Conservation (phyloP, 768 basidiomycete genomes). For the Boletus vermiculosoides region DNA sequence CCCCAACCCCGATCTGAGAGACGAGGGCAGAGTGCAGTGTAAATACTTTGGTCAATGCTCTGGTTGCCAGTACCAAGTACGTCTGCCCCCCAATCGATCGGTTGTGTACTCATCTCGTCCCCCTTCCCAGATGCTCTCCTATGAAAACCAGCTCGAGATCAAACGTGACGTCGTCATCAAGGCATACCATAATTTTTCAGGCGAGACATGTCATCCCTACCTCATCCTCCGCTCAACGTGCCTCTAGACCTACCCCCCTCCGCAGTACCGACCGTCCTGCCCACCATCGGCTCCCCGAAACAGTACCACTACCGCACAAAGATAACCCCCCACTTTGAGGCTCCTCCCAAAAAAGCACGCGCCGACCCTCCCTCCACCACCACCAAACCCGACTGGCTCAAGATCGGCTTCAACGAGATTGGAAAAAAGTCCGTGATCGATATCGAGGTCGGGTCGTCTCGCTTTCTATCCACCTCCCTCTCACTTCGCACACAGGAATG, state of each 20-base stretch:
- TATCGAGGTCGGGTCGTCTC: conserved; percentile 68
- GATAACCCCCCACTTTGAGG: conserved; percentile 94
- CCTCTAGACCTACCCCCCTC: conserved; percentile 47
- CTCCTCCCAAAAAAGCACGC: conserved; percentile 52
- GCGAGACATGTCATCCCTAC: not conserved
- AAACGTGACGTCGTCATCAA: conserved; percentile 86
- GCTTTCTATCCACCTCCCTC: not conserved
- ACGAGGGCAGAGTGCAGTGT: conserved; percentile 66
- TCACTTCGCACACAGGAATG: conserved; percentile 60
- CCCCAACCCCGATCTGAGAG: conserved; percentile 65
- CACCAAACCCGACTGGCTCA: conserved; percentile 64
- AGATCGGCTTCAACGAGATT: conserved; percentile 86
- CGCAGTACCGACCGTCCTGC: conserved; percentile 60
- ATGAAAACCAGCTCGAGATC: conserved; percentile 78
- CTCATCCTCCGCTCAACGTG: conserved; percentile 28
- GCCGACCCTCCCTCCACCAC: not conserved
- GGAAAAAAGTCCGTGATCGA: conserved; percentile 77
- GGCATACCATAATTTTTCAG: conserved; percentile 77
- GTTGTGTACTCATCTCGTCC: not conserved
- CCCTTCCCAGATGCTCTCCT: conserved; percentile 70
- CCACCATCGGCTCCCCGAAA: conserved; percentile 84
- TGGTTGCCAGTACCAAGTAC: conserved; percentile 92
- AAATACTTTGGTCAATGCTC: conserved; percentile 87
- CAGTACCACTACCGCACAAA: conserved; percentile 95
- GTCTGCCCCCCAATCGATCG: conserved; percentile 4